Evolutionary conservation across 768 basidiomycete species (phyloP).

Genomic region (Amanita muscaria): DNA sequence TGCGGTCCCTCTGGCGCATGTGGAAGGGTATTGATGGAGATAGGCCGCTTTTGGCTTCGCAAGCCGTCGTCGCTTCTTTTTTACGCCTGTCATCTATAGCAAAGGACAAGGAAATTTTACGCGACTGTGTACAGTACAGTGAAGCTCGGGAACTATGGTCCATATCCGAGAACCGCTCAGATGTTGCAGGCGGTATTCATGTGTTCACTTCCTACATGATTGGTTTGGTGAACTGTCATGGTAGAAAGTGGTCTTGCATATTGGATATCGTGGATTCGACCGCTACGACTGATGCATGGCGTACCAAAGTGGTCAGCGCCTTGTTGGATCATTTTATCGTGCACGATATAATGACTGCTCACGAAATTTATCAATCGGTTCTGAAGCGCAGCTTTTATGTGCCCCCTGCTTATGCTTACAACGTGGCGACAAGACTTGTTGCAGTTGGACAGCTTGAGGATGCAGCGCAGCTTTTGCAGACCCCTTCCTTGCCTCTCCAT

Average conservation of each 20-base stretch:
- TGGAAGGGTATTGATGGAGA: constrained; percentile 25
- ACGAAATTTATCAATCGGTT: constrained; percentile 26
- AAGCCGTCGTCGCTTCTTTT: constrained; percentile 33
- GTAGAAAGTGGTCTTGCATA: constrained; percentile 21
- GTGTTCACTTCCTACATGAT: constrained; percentile 28
- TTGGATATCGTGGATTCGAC: constrained; percentile 19
- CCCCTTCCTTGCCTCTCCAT: constrained; percentile 20
- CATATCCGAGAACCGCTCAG: constrained; percentile 9
- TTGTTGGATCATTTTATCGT: constrained; percentile 16
- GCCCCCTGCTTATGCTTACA: constrained; percentile 16
- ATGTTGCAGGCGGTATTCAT: constrained; percentile 21
- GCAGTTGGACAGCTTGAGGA: constrained; percentile 18
- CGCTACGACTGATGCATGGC: constrained; percentile 19
- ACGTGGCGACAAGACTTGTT: constrained; percentile 26
- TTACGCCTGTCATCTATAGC: constrained; percentile 34
- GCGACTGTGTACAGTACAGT: constrained; percentile 28
- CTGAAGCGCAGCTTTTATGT: constrained; percentile 15
- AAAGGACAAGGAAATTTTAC: constrained; percentile 27
- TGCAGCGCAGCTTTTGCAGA: constrained; percentile 27
- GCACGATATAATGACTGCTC: constrained; percentile 23
- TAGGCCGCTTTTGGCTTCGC: constrained; percentile 21
- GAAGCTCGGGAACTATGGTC: constrained; percentile 15
- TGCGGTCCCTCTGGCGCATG: constrained; percentile 29
- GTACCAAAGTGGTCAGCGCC: constrained; percentile 19
- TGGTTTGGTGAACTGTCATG: constrained; percentile 20